Base-by-base conservation (phyloP, 2,329 filamentous ascomycete species). In the Venturia aucupariae region DNA sequence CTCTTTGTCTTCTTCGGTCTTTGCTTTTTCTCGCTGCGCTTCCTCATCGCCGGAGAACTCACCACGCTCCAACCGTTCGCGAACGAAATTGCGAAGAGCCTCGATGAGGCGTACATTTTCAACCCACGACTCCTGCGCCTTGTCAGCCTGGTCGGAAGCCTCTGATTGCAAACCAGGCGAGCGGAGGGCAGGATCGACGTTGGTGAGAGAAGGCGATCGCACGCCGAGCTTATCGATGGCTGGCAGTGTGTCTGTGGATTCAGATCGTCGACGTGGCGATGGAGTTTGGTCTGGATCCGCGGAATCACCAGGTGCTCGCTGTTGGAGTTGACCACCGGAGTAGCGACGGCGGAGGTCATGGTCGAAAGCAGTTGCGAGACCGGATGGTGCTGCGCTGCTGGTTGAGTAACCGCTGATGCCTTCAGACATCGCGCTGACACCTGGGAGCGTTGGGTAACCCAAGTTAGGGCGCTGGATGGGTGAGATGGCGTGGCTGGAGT, bases 391-490 rank as follows among this genome's bases (percentile, higher is more conserved):
- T 15, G 84, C 84, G 44, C 86, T 84, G 41, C 61, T 39, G 3
- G 88, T 86, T 38, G 86, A 82, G 71, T 88, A 90, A 48, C 77
- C 77, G 59, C 76, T 74, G 32, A 79, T 75, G 71, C 83, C 79
- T 65, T 81, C 80, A 63, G 84, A 84, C 73, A 88, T 87, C 55
- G 86, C 83, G 65, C 83, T 86, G 62, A 90, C 86, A 57, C 89
- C 83, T 17, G 85, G 89, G 39, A 94, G 83, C 68, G 81, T 90
- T 22, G 90, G 90, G 75, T 94, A 94, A 77, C 90, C 84, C 70
- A 85, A 83, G 55, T 84, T 84, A 15, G 72, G 67, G 48, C 87
- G 83, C 15, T 83, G 84, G 55, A 83, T 80, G 0, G 88, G 88
- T 61, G 87, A 90, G 73, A 91, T 81, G 72, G 82, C 87, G 65